These are phyloP conservation scores for Plenodomus lindquistii DNA, from an alignment of 2,329 filamentous ascomycete species.

Conservation along the genomic window DNA sequence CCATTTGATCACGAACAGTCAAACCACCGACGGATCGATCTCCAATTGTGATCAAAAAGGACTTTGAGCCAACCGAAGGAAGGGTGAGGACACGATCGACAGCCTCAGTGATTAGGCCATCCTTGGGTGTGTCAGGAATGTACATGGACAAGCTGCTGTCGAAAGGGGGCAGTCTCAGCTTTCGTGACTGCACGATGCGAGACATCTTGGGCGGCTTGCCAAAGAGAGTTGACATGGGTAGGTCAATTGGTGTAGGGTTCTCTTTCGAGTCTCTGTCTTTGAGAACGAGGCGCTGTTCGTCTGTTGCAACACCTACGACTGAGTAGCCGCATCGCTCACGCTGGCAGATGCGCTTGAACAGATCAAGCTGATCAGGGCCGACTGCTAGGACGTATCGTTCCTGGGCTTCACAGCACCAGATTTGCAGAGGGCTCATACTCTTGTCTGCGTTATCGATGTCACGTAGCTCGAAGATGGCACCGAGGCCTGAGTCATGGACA, in stretches of 20 bases:
- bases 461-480: constrained; percentile 90
- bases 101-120: constrained; percentile 66
- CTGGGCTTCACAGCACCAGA: constrained; percentile 97
- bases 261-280: constrained; percentile 78
- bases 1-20: constrained; percentile 89
- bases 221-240: constrained; percentile 87
- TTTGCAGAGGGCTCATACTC: constrained; percentile 93
- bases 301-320: constrained; percentile 79
- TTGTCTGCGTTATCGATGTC: constrained; percentile 88
- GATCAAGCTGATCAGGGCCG: constrained; percentile 76
- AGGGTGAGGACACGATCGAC: constrained; percentile 80
- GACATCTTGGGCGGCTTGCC: constrained; percentile 84
- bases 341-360: constrained; percentile 68
- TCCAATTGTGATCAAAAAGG: constrained; percentile 94
- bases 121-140: constrained; percentile 60
- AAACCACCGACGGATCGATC: constrained; percentile 91
- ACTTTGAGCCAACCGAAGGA: constrained; percentile 93
- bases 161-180: constrained; percentile 70
- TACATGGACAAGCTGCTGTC: constrained; percentile 73
- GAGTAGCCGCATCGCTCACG: constrained; percentile 93
- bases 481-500: constrained; percentile 87
- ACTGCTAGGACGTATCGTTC: constrained; percentile 94
- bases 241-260: constrained; percentile 78
- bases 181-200: constrained; percentile 71
- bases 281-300: constrained; percentile 74